Evolutionary conservation across 345 rosid species (phyloP).

Genomic region (Mangifera indica): DNA sequence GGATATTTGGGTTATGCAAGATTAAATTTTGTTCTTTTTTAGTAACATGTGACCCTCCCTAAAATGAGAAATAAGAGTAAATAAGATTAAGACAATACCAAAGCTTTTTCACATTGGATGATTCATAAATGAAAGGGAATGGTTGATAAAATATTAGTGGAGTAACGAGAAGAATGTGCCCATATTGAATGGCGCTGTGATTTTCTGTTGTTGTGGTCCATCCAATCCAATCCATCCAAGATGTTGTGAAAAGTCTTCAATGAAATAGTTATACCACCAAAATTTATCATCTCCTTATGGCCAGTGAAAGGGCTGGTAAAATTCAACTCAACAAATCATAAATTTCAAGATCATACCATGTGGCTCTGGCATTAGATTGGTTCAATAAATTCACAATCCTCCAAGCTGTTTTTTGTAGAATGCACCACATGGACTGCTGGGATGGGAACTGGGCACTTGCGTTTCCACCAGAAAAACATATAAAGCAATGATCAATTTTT

Average conservation of each 20-base stretch:
- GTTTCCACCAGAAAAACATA: slow-evolving; percentile 6
- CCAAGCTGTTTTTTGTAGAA: background rate
- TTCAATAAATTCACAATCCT: background rate
- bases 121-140: slow-evolving; percentile 24
- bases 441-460: background rate
- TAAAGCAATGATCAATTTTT: background rate
- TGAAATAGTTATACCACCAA: slow-evolving; percentile 20
- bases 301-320: too few relatives aligned
- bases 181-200: slow-evolving; percentile 31
- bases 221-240: background rate
- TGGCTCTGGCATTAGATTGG: slow-evolving; percentile 5
- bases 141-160: slow-evolving; percentile 20
- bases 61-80: too few relatives aligned
- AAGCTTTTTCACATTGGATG: slow-evolving; percentile 6
- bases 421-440: background rate
- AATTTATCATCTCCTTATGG: background rate
- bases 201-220: slow-evolving; percentile 38
- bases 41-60: background rate
- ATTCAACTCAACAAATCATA: background rate
- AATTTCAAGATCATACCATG: slow-evolving; percentile 8
- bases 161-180: slow-evolving; percentile 23
- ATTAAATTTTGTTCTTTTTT: background rate
- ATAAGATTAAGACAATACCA: background rate
- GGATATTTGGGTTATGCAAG: too few relatives aligned
- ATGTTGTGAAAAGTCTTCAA: slow-evolving; percentile 19